Percentiles rank a stretch among this genome's conserved stretches.
phyloP scores from a whole-genome alignment of 2,329 filamentous ascomycete species.

The Penicillium concentricum region DNA sequence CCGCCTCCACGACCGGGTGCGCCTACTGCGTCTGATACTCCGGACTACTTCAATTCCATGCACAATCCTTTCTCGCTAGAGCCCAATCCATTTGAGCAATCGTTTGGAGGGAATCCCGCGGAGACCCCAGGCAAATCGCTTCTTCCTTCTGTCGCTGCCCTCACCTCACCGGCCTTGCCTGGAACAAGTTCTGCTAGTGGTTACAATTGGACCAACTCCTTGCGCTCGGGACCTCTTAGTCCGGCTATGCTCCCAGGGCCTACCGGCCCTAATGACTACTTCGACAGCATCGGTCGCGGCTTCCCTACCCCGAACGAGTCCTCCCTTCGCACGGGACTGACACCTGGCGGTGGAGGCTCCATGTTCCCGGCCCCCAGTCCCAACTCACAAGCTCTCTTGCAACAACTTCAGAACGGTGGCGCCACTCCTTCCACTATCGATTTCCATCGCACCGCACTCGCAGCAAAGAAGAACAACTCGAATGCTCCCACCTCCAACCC shows the following conservation, averaged over 20 bases:
- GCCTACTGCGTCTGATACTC: constrained; percentile 56
- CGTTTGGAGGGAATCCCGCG: constrained; percentile 65
- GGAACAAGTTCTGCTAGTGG: constrained; percentile 67
- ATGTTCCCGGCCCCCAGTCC: constrained; percentile 95
- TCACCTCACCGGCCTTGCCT: constrained; percentile 86
- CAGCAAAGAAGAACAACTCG: constrained; percentile 61
- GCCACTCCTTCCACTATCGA: constrained; percentile 89
- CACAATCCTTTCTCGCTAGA: constrained; percentile 62
- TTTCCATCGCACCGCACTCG: constrained; percentile 90
- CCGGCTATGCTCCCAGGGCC: constrained; percentile 95
- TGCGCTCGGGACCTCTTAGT: constrained; percentile 89
- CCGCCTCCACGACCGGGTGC: constrained; percentile 62
- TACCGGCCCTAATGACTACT: constrained; percentile 74
- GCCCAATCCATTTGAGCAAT: constrained; percentile 96
- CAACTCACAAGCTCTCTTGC: constrained; percentile 79
- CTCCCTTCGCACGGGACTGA: constrained; percentile 83
- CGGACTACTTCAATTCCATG: constrained; percentile 68
- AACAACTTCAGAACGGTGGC: constrained; percentile 73
- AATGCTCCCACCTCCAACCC: constrained; percentile 45
- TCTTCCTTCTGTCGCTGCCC: constrained; percentile 81
- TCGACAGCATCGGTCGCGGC: constrained; percentile 78
- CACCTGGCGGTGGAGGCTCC: constrained; percentile 89
- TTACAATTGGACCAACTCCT: constrained; percentile 80
- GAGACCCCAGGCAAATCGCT: constrained; percentile 82
- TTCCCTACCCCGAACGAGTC: constrained; percentile 98